Conservation (phyloP, 2,329 filamentous ascomycete species). For the Pseudohalonectria lignicola region DNA sequence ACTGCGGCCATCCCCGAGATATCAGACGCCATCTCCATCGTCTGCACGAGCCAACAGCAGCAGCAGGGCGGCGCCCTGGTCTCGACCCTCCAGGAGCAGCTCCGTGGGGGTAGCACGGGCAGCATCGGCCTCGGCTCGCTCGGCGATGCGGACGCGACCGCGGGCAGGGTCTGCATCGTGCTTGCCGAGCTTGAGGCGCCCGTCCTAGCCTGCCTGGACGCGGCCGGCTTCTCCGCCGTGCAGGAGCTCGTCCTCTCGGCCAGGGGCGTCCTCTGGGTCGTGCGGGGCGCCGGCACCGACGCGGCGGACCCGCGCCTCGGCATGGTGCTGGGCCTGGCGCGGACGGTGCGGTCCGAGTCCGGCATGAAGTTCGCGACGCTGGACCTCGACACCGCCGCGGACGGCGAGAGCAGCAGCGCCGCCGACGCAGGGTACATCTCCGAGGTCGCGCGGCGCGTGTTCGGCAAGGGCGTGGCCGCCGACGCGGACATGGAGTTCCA, state of each 20-base stretch:
- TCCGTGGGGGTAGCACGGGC: no score
- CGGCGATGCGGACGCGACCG: no score
- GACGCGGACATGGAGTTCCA: constrained; percentile 7
- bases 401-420: constrained; percentile 2
- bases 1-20: not conserved
- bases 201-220: constrained; percentile 8
- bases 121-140: no score
- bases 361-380: constrained; percentile 20
- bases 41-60: constrained; percentile 1
- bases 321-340: constrained; percentile 20
- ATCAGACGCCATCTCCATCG: constrained; percentile 3
- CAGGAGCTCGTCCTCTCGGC: constrained; percentile 11
- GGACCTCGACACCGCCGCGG: constrained; percentile 15
- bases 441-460: constrained; percentile 3
- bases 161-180: constrained; percentile 11
- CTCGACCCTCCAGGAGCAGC: constrained; percentile 4
- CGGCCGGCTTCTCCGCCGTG: constrained; percentile 8
- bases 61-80: constrained; percentile 1
- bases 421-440: constrained; percentile 3
- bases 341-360: constrained; percentile 21
- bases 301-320: constrained; percentile 18
- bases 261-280: constrained; percentile 23
- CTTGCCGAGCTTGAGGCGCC: constrained; percentile 11
- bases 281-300: constrained; percentile 20
- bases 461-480: not conserved